These are phyloP conservation scores for Arachis stenosperma DNA, from an alignment of 306 rosid species.

Conservation along the genomic window DNA sequence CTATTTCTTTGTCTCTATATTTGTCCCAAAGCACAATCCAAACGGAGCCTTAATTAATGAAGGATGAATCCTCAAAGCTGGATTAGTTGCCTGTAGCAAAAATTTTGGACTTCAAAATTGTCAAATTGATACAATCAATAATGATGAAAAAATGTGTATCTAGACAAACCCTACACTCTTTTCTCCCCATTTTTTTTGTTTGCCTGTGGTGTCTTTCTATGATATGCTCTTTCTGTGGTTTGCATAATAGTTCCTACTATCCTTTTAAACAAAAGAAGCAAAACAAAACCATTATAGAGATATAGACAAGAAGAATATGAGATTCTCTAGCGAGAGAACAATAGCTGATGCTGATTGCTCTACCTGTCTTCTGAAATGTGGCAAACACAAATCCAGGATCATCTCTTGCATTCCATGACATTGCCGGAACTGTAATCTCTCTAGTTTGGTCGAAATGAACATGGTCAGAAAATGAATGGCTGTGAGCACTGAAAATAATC, in stretches of 20 bases:
- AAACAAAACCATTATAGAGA: conserved; percentile 45
- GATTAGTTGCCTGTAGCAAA: too few relatives aligned
- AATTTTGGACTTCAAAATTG: conserved; percentile 13
- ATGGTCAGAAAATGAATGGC: conserved; percentile 45
- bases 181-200: background rate
- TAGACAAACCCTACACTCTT: background rate
- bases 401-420: conserved; percentile 73
- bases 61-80: too few relatives aligned
- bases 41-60: too few relatives aligned
- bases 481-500: conserved; percentile 70
- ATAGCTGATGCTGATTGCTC: conserved; percentile 57
- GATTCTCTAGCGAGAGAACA: conserved; percentile 76
- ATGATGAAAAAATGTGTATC: background rate
- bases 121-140: background rate
- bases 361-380: conserved; percentile 55
- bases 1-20: too few relatives aligned
- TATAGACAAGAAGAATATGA: conserved; percentile 48
- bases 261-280: conserved; percentile 43
- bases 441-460: conserved; percentile 62
- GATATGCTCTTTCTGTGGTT: background rate
- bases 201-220: background rate
- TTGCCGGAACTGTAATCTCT: conserved; percentile 69
- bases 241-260: conserved; percentile 2
- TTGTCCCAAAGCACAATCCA: too few relatives aligned
- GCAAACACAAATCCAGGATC: conserved; percentile 78